Conservation (phyloP, 2,329 filamentous ascomycete genomes). For the Paramyrothecium roridum region DNA sequence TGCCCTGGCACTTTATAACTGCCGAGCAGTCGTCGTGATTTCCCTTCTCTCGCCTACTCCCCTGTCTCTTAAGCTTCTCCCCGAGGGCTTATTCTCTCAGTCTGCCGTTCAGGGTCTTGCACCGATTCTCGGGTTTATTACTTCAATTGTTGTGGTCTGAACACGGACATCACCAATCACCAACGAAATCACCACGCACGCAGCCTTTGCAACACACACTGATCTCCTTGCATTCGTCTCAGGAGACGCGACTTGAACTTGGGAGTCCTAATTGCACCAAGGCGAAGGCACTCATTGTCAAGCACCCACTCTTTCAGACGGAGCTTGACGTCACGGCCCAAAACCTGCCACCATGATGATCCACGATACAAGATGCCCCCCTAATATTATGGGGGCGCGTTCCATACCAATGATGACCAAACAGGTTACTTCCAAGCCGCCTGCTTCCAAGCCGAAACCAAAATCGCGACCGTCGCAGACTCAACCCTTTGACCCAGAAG, state of each 20-base stretch:
- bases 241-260: too few species aligned
- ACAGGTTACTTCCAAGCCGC: neutral
- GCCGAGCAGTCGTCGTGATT: neutral
- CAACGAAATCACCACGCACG: too few species aligned
- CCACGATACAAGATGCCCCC: conserved; percentile 8
- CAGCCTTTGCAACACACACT: too few species aligned
- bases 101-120: too few species aligned
- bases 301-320: neutral
- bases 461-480: conserved; percentile 14
- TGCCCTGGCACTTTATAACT: neutral
- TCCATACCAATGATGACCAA: neutral
- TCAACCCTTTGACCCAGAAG: conserved; percentile 48
- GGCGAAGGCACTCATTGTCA: too few species aligned
- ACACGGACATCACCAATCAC: too few species aligned
- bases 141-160: too few species aligned
- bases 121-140: too few species aligned
- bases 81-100: neutral
- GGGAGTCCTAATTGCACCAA: too few species aligned
- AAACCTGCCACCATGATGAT: neutral
- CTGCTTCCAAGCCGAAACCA: too few species aligned
- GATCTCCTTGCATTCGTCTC: too few species aligned
- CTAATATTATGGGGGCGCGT: neutral
- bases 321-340: neutral
- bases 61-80: neutral
- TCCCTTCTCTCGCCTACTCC: neutral